These are phyloP conservation scores for Phyllachora maydis DNA, from an alignment of 2,329 filamentous ascomycete genomes.

Conservation along the genomic window DNA sequence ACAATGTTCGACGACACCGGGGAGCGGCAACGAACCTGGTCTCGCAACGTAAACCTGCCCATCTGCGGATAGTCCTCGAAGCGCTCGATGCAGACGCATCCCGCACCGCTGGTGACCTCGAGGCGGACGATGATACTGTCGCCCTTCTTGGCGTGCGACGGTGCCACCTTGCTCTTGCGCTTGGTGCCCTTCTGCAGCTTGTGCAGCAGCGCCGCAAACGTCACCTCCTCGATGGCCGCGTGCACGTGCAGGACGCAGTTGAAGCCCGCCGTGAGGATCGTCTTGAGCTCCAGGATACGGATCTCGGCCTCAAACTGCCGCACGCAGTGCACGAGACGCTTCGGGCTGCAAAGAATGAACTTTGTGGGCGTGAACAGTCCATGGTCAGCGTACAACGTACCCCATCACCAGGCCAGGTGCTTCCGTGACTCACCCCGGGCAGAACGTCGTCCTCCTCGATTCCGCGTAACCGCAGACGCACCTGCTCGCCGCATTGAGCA, in stretches of 20 bases:
- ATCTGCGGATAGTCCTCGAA: conserved; percentile 95
- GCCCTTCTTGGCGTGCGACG: conserved; percentile 69
- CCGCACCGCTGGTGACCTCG: conserved; percentile 68
- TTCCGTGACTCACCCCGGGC: too few relatives aligned
- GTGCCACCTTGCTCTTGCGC: conserved; percentile 81
- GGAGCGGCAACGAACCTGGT: conserved; percentile 39
- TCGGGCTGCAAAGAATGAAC: conserved; percentile 89
- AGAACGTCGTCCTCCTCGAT: conserved; percentile 95
- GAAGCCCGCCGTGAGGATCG: conserved; percentile 81
- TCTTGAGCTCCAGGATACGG: conserved; percentile 83
- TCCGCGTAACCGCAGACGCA: conserved; percentile 77
- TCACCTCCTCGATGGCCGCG: conserved; percentile 93
- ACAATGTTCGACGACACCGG: conserved; percentile 2
- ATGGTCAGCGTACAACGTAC: too few relatives aligned
- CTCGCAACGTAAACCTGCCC: conserved; percentile 75
- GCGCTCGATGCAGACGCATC: conserved; percentile 75
- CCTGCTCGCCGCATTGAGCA: conserved; percentile 83
- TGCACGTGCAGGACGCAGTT: conserved; percentile 97
- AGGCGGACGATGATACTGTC: conserved; percentile 81
- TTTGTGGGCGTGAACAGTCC: too few relatives aligned
- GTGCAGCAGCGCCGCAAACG: conserved; percentile 71
- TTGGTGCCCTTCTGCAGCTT: conserved; percentile 89
- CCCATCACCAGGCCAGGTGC: too few relatives aligned
- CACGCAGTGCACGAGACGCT: conserved; percentile 84
- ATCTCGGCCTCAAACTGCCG: conserved; percentile 88